A percentile compares a stretch with the other conserved stretches of the same genome.
These are phyloP conservation scores for Salix suchowensis DNA, from an alignment of 345 rosid species.

Conservation along the genomic window DNA sequence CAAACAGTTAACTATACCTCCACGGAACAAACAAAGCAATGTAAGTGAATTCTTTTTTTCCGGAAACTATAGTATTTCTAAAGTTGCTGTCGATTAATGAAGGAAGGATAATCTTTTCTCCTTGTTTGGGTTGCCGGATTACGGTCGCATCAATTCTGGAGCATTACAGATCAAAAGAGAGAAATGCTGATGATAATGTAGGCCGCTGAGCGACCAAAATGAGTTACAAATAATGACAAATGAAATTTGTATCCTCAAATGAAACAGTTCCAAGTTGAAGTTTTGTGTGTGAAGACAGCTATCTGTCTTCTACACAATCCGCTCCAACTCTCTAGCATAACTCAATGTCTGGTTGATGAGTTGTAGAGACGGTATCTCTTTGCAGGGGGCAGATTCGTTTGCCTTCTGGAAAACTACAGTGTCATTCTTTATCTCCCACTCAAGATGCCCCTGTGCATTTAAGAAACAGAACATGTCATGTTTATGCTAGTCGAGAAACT, in stretches of 20 bases:
- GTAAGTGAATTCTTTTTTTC: not conserved
- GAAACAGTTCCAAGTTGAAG: not conserved
- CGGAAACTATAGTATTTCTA: not conserved
- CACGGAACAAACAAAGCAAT: not conserved
- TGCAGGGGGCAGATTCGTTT: conserved; percentile 81
- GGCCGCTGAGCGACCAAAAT: not conserved
- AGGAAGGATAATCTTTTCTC: not conserved
- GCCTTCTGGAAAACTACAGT: conserved; percentile 80
- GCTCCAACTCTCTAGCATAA: conserved; percentile 96
- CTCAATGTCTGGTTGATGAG: conserved; percentile 96
- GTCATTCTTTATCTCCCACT: conserved; percentile 86
- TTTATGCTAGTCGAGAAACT: not conserved
- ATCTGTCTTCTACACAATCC: conserved; percentile 57
- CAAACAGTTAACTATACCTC: too few relatives aligned
- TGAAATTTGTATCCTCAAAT: conserved; percentile 1
- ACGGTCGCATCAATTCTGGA: not conserved
- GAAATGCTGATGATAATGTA: not conserved
- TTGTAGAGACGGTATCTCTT: conserved; percentile 94
- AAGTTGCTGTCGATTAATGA: not conserved
- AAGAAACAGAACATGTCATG: not conserved
- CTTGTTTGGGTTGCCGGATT: not conserved
- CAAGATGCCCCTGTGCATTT: conserved; percentile 80
- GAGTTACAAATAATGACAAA: not conserved
- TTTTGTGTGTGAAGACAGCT: not conserved
- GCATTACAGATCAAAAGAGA: not conserved